Evolutionary conservation across 257 asterid species (phyloP), one percentile per base, ranked within the genome.

Genomic region (Jasminum sambac): DNA sequence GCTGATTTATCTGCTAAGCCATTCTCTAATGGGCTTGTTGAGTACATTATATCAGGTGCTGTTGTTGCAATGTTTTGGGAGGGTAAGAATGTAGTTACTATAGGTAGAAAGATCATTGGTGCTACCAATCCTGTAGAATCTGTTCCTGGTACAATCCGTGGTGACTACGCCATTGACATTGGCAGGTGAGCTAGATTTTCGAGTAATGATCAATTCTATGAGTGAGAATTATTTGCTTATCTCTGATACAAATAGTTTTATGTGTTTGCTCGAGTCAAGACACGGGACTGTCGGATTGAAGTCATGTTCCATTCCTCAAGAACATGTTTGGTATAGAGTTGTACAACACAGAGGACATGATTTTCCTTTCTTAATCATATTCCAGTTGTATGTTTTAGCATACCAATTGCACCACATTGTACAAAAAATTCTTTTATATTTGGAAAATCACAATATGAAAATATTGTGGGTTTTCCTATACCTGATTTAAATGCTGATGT

Each of bases 21-120:
- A 67, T 91, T 94, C 91, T 94, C 91, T 70, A 84, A 64, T 24
- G 94, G 94, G 46, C 94, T 91, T 17, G 95, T 89, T 5, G 96
- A 94, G 76, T 94, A 91, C 88, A 94, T 91, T 39, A 66, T 89
- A 66, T 91, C 97, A n/a, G 97, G 99, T 23, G 96, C 99, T 3
- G 98, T 95, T 66, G 96, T 88, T 68, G 99, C 98, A 1, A 91
- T 94, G 96, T 96, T 94, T 68, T 94, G 96, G 99, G 98, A 89
- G 78, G 99, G 99, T 8, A 94, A 89, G 89, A 79, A 80, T 68
- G 97, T 89, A 5, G 99, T 94, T 5, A 19, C 86, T 30, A 94
- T 98, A 0, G 99, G 99, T 59, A 89, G 99, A 70, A 91, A 85
- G 86, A 88, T 94, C 81, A 94, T 94, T 71, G 97, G 99, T 58